A percentile compares a stretch with the other conserved stretches of the same genome.
Conservation (phyloP, 495 filamentous ascomycete species). For the Talaromyces thailandensis region DNA sequence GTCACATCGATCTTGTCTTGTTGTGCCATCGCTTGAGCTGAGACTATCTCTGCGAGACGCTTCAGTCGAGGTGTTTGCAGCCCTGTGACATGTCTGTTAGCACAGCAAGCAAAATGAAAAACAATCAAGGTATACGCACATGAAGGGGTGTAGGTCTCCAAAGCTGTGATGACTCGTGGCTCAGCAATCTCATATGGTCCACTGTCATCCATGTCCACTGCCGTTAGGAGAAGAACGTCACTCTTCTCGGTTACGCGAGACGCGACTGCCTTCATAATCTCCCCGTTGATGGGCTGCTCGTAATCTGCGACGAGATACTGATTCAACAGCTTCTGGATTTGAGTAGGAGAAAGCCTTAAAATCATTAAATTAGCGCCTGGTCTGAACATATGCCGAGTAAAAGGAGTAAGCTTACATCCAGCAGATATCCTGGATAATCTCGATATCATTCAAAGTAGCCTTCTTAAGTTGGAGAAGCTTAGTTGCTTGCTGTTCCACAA, state of each 20-base stretch:
- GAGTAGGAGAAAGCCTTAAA: constrained; percentile 84
- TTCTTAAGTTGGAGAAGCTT: constrained; percentile 99
- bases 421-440: constrained; percentile 99
- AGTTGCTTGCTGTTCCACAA: constrained; percentile 69
- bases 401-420: constrained; percentile 71
- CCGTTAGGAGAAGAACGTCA: constrained; percentile 82
- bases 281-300: constrained; percentile 98
- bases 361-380: constrained; percentile 4
- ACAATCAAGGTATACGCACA: constrained; percentile 46
- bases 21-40: constrained; percentile 86
- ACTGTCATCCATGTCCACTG: constrained; percentile 98
- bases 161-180: constrained; percentile 85
- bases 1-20: constrained; percentile 72
- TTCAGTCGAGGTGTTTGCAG: constrained; percentile 93
- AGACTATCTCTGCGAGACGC: constrained; percentile 94
- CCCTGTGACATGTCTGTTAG: constrained; percentile 40
- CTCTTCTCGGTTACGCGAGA: constrained; percentile 97
- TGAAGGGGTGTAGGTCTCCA: constrained; percentile 96
- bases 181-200: constrained; percentile 99
- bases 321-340: constrained; percentile 98
- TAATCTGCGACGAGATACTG: constrained; percentile 99
- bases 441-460: constrained; percentile 96
- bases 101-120: background rate
- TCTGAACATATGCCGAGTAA: background rate
- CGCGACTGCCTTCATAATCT: constrained; percentile 99